These are phyloP conservation scores for Penicillium vulpinum DNA, from an alignment of 2,329 filamentous ascomycete genomes.

Conservation along the genomic window DNA sequence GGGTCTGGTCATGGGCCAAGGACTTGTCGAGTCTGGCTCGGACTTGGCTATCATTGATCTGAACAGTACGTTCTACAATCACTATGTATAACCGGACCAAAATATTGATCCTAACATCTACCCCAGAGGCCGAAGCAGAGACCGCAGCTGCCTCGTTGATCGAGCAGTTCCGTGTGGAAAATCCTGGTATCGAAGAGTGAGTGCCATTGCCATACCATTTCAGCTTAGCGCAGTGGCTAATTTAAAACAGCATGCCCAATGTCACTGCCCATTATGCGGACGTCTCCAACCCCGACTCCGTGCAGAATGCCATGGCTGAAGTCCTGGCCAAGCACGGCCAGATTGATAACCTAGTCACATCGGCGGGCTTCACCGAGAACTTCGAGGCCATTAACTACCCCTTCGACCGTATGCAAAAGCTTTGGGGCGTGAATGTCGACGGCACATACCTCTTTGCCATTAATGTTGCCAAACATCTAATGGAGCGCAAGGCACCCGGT, in stretches of 20 bases:
- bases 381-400: conserved; percentile 90
- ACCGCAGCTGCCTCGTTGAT: conserved; percentile 73
- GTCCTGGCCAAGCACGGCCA: conserved; percentile 71
- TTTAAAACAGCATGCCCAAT: conserved; percentile 62
- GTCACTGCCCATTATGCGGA: conserved; percentile 90
- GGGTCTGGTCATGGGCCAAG: conserved; percentile 90
- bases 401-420: conserved; percentile 84
- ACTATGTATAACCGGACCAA: background rate
- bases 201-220: conserved; percentile 19
- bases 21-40: conserved; percentile 81
- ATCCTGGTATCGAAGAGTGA: conserved; percentile 71
- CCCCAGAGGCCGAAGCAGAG: conserved; percentile 75
- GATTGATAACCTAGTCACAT: conserved; percentile 90
- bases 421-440: conserved; percentile 92
- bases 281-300: conserved; percentile 76
- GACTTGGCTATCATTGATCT: conserved; percentile 91
- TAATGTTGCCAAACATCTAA: conserved; percentile 81
- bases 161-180: conserved; percentile 73
- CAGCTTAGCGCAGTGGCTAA: background rate
- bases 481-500: conserved; percentile 74
- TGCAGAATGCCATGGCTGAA: conserved; percentile 70
- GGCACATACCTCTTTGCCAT: conserved; percentile 89
- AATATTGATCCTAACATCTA: background rate
- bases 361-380: conserved; percentile 96
- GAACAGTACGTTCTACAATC: conserved; percentile 66